Percentiles rank a stretch among this genome's conserved stretches.
Conservation (phyloP, 768 basidiomycete genomes). For the Fomitopsis pulvina region DNA sequence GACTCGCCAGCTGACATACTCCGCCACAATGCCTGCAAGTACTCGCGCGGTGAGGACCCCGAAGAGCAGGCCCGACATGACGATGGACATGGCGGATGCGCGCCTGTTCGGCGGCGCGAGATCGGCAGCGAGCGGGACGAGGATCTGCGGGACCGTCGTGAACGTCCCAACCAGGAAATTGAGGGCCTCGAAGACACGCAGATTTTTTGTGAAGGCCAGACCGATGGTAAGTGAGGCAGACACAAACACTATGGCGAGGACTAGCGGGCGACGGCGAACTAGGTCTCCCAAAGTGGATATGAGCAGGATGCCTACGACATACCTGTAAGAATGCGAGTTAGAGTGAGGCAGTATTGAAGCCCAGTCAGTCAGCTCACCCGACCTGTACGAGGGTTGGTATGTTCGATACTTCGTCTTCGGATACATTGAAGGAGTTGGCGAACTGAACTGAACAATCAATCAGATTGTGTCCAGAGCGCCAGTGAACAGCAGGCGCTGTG, state of each 20-base stretch:
- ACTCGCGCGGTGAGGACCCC: slow-evolving; percentile 74
- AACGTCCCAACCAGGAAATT: slow-evolving; percentile 65
- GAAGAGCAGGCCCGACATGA: slow-evolving; percentile 56
- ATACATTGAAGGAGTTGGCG: slow-evolving; percentile 28
- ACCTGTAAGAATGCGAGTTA: slow-evolving; percentile 11
- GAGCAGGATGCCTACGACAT: slow-evolving; percentile 37
- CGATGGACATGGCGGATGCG: slow-evolving; percentile 70
- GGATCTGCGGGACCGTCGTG: slow-evolving; percentile 68
- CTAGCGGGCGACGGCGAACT: slow-evolving; percentile 65
- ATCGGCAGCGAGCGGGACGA: slow-evolving; percentile 74
- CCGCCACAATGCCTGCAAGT: slow-evolving; percentile 65
- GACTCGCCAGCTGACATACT: slow-evolving; percentile 65
- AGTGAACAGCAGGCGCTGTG: background rate
- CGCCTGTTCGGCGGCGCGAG: slow-evolving; percentile 69
- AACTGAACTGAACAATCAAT: slow-evolving; percentile 15
- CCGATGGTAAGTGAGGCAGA: slow-evolving; percentile 63
- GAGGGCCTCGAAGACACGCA: slow-evolving; percentile 57
- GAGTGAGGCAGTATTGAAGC: background rate
- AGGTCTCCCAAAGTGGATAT: slow-evolving; percentile 82
- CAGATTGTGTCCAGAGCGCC: background rate
- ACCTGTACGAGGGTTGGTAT: slow-evolving; percentile 65
- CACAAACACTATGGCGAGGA: slow-evolving; percentile 48
- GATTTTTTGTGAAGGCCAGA: slow-evolving; percentile 51
- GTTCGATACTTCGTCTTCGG: slow-evolving; percentile 32
- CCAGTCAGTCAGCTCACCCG: slow-evolving; percentile 35